Percentiles rank a stretch among this genome's conserved stretches.
Evolutionary conservation across 768 basidiomycete genomes (phyloP).

Genomic region (Boletus sp.): DNA sequence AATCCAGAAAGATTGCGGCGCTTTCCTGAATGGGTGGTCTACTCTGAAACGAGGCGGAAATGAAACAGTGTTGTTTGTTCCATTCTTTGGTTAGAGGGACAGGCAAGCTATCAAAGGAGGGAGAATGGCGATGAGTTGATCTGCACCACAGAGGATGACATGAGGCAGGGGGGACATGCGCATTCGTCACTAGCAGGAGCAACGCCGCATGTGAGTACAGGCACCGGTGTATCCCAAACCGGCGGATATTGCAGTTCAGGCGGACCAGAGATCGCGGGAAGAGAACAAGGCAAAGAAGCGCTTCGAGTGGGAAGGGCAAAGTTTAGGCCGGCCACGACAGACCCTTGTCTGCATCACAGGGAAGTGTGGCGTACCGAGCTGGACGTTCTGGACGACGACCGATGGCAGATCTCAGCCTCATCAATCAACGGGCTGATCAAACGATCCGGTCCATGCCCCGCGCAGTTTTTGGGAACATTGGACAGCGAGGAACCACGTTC

Average conservation of each 20-base stretch:
- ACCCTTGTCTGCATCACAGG: neutral
- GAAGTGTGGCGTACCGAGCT: conserved; percentile 9
- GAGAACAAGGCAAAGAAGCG: neutral
- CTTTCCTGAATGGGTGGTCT: conserved; percentile 19
- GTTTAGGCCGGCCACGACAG: neutral
- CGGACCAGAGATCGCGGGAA: conserved; percentile 4
- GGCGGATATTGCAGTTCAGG: conserved; percentile 13
- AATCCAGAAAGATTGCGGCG: conserved; percentile 14
- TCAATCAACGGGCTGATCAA: conserved; percentile 15
- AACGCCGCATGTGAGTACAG: conserved; percentile 11
- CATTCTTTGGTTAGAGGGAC: conserved; percentile 19
- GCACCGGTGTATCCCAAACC: conserved; percentile 6
- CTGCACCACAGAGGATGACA: conserved; percentile 7
- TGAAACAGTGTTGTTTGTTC: conserved; percentile 23
- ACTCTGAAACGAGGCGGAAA: conserved; percentile 26
- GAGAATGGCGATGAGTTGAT: conserved; percentile 19
- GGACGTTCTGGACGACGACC: neutral
- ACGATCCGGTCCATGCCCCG: conserved; percentile 5
- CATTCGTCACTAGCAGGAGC: conserved; percentile 2
- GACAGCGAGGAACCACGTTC: conserved; percentile 8
- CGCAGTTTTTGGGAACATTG: conserved; percentile 10
- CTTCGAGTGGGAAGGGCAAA: conserved; percentile 5
- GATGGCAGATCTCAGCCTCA: conserved; percentile 15
- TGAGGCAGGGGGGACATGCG: conserved; percentile 17
- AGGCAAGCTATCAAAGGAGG: conserved; percentile 14